These are phyloP conservation scores for Taiozyma sp. DNA, from an alignment of 1,139 yeast genomes.

Conservation along the genomic window DNA sequence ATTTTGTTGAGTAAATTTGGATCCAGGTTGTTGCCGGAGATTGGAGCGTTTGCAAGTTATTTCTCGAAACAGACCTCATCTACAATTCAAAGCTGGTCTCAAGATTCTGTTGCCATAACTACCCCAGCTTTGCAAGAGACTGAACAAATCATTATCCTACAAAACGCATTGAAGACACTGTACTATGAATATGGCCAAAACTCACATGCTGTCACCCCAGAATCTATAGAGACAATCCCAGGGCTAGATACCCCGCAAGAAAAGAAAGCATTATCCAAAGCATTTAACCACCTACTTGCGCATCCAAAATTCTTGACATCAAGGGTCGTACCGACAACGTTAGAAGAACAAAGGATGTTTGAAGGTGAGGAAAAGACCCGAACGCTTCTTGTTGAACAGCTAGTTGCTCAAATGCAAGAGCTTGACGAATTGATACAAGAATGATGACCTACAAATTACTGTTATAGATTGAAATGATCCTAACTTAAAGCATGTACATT, in stretches of 20 bases:
- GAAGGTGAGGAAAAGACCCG: constrained; percentile 39
- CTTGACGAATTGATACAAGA: constrained; percentile 42
- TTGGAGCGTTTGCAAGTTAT: constrained; percentile 56
- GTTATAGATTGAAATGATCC: background rate
- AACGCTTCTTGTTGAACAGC: constrained; percentile 39
- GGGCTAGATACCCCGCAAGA: constrained; percentile 59
- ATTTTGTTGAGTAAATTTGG: constrained; percentile 62
- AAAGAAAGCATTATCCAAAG: constrained; percentile 50
- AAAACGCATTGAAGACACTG: constrained; percentile 50
- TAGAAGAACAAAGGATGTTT: constrained; percentile 58
- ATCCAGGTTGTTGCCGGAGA: constrained; percentile 56
- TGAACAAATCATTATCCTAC: constrained; percentile 64
- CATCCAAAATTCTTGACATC: constrained; percentile 84
- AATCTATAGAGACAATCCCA: constrained; percentile 40
- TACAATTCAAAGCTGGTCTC: constrained; percentile 68
- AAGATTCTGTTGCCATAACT: constrained; percentile 56
- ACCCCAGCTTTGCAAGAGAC: constrained; percentile 73
- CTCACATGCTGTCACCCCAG: constrained; percentile 20
- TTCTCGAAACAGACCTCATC: constrained; percentile 64
- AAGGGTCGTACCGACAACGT: constrained; percentile 56
- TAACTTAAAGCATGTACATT: background rate
- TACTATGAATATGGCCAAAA: constrained; percentile 37
- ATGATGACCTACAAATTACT: constrained; percentile 2
- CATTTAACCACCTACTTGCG: constrained; percentile 65
- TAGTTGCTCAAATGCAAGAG: constrained; percentile 52